A percentile compares a stretch with the other conserved stretches of the same genome.
Evolutionary conservation across 352 stramenopile genomes (phyloP).

Genomic region (Pythium sukuiense): DNA sequence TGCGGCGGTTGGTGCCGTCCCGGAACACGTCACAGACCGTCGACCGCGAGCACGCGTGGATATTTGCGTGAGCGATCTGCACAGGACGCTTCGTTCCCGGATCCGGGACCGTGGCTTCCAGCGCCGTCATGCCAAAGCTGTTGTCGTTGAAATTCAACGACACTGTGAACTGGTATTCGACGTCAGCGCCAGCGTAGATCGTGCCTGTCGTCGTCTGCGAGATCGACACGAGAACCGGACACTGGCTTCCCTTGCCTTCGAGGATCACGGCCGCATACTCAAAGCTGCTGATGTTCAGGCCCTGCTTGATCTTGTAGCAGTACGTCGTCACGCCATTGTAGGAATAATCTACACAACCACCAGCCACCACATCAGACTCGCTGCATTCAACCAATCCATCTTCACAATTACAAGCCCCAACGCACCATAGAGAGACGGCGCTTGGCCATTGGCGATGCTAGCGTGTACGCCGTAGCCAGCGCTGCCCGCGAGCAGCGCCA

Average conservation of each 20-base stretch:
- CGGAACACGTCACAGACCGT: slow-evolving; percentile 78
- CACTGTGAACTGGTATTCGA: slow-evolving; percentile 75
- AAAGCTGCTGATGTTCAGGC: slow-evolving; percentile 65
- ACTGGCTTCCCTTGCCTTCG: slow-evolving; percentile 43
- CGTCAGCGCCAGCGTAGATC: slow-evolving; percentile 33
- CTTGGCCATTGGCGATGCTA: slow-evolving; percentile 27
- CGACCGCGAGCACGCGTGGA: slow-evolving; percentile 68
- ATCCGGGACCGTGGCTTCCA: slow-evolving; percentile 57
- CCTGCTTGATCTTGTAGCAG: slow-evolving; percentile 80
- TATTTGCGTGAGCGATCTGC: slow-evolving; percentile 74
- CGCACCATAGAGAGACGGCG: slow-evolving; percentile 60
- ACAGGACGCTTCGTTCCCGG: slow-evolving; percentile 52
- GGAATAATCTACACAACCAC: slow-evolving; percentile 52
- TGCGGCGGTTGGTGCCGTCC: slow-evolving; percentile 60
- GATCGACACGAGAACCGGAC: slow-evolving; percentile 61
- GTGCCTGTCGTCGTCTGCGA: slow-evolving; percentile 39
- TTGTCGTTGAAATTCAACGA: slow-evolving; percentile 73
- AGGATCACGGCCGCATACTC: slow-evolving; percentile 69
- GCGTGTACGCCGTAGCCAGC: slow-evolving; percentile 6
- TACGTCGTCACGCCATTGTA: slow-evolving; percentile 79
- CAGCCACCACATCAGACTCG: neutral
- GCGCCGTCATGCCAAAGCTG: slow-evolving; percentile 58
- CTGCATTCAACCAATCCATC: neutral
- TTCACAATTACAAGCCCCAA: neutral
- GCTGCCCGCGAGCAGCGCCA: slow-evolving; percentile 23